Evolutionary conservation across 148 eudicot genomes (phyloP).

Genomic region (Pharnaceum exiguum): DNA sequence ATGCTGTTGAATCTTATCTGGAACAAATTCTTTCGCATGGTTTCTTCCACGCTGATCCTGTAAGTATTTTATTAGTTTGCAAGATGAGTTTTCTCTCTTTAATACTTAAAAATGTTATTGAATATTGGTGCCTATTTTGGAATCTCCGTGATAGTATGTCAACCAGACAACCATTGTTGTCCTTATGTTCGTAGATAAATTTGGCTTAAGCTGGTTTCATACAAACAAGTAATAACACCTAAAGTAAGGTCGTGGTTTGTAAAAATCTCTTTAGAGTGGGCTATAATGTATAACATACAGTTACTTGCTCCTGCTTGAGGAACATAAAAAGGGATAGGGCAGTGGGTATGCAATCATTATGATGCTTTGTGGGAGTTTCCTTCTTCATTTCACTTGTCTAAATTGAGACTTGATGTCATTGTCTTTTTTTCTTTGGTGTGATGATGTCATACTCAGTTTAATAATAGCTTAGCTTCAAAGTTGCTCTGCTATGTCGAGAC

Average conservation of each 20-base stretch:
- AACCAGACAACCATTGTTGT: no score
- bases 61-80: conserved; percentile 47
- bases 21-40: conserved; percentile 94
- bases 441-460: background rate
- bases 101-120: no score
- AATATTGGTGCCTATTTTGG: no score
- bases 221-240: no score
- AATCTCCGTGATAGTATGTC: no score
- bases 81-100: background rate
- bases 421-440: background rate
- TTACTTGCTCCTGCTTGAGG: background rate
- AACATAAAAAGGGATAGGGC: background rate
- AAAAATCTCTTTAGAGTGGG: no score
- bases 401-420: background rate
- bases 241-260: no score
- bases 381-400: background rate
- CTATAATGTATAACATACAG: no score
- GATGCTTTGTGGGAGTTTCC: background rate
- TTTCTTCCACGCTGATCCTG: conserved; percentile 98
- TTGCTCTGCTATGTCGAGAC: background rate
- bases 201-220: no score
- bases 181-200: no score
- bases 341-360: background rate
- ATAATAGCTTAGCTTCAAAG: background rate
- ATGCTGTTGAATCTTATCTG: conserved; percentile 96